Evolutionary conservation across 805 yeast genomes (phyloP), one percentile per base, ranked within the genome.

Genomic region (Blastobotrys robertii): DNA sequence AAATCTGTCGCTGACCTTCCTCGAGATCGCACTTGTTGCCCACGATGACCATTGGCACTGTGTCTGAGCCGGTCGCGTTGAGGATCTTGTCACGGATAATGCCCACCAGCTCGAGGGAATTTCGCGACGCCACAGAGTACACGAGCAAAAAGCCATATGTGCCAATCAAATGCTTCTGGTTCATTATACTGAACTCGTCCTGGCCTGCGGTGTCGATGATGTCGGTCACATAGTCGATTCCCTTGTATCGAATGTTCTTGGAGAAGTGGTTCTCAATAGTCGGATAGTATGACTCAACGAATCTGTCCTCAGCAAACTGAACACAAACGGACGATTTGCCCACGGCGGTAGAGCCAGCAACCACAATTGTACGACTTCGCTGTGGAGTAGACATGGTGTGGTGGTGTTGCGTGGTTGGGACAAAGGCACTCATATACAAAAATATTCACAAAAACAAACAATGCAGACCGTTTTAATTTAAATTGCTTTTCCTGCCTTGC

Each of bases 181-280:
- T 79, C 62, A 83, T 70, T 43, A 80, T 72, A 29, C 82, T 73
- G 56, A 77, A 80, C 62, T 82, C 88, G 60, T 82, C 90, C 61
- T 82, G 90, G 1, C 94, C 94, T 1, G 90, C 88, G 0, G 92
- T 83, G 56, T 83, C 94, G 50, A 82, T 64, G 42, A 83, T 79
- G 57, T 82, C 90, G 28, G 83, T 72, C 36, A 77, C 76, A 54
- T 79, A 82, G 32, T 77, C 77, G 50, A 75, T 76, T 45, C 76
- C 77, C 43, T 77, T 74, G 56, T 77, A 72, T 34, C 63, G 68
- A 51, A 81, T 67, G 31, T 68, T 65, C 56, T 79, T 81, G 54
- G 74, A 68, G 58, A 79, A 79, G 55, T 80, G 84, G 59, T 80
- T 81, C 54, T 81, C 87, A 46, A 80, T 79, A 3, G 92, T 83